These are phyloP conservation scores for Rubroboletus satanas DNA, from an alignment of 768 basidiomycete genomes.

Conservation along the genomic window DNA sequence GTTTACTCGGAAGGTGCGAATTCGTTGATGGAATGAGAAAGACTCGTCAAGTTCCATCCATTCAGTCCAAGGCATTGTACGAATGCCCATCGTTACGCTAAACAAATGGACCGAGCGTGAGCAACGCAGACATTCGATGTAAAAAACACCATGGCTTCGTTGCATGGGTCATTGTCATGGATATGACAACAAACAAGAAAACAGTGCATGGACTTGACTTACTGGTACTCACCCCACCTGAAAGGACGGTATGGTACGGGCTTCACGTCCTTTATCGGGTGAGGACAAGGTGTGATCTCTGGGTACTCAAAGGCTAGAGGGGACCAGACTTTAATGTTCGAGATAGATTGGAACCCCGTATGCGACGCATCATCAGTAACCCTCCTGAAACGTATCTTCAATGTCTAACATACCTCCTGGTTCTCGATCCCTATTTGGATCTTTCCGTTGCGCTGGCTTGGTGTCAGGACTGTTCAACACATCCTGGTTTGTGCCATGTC, in stretches of 20 bases:
- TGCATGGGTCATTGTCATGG: background rate
- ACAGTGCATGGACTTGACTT: conserved; percentile 22
- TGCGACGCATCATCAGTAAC: background rate
- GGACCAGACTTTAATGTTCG: conserved; percentile 44
- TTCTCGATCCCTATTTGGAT: conserved; percentile 21
- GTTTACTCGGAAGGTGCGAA: conserved; percentile 52
- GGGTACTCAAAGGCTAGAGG: conserved; percentile 54
- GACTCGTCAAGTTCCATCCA: conserved; percentile 76
- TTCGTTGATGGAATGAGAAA: conserved; percentile 52
- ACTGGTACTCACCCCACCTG: conserved; percentile 66
- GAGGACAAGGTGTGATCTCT: conserved; percentile 39
- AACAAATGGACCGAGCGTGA: background rate
- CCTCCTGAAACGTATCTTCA: background rate
- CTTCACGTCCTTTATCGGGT: conserved; percentile 41
- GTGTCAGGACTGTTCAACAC: background rate
- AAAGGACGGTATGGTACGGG: conserved; percentile 72
- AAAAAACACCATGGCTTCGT: background rate
- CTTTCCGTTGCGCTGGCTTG: background rate
- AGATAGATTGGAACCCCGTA: background rate
- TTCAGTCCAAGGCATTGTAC: conserved; percentile 64
- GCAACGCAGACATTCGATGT: background rate
- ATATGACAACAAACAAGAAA: background rate
- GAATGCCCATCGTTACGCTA: conserved; percentile 73
- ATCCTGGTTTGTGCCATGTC: background rate
- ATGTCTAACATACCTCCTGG: conserved; percentile 22